A percentile compares a stretch with the other conserved stretches of the same genome.
Evolutionary conservation across 768 basidiomycete genomes (phyloP).

Genomic region (Hemileccinum impolitum): DNA sequence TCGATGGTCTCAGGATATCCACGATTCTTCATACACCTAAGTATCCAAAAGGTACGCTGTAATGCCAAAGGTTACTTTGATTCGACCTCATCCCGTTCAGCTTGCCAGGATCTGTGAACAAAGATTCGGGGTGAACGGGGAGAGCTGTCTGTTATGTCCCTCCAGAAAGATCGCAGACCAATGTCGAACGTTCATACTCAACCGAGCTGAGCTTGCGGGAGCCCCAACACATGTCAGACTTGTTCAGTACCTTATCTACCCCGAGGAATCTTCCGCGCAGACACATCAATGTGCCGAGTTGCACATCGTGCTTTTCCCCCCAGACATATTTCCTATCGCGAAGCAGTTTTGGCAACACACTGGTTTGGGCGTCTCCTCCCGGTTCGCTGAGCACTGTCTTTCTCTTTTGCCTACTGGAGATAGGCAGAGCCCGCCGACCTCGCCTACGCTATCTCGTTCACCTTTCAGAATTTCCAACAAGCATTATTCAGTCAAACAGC

Average conservation of each 20-base stretch:
- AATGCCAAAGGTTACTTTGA: neutral
- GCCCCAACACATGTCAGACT: slow-evolving; percentile 48
- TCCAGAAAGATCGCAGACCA: slow-evolving; percentile 67
- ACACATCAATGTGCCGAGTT: slow-evolving; percentile 51
- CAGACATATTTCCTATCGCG: slow-evolving; percentile 56
- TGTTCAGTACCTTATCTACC: slow-evolving; percentile 69
- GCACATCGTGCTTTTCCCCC: slow-evolving; percentile 78
- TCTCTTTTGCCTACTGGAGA: slow-evolving; percentile 55
- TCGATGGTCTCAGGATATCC: slow-evolving; percentile 90
- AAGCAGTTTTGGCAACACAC: slow-evolving; percentile 98
- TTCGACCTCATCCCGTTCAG: slow-evolving; percentile 37
- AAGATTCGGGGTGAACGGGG: slow-evolving; percentile 70
- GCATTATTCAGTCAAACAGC: slow-evolving; percentile 47
- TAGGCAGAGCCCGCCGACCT: slow-evolving; percentile 16
- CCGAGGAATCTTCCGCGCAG: slow-evolving; percentile 41
- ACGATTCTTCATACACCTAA: slow-evolving; percentile 87
- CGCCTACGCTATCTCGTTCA: slow-evolving; percentile 27
- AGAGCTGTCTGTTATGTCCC: slow-evolving; percentile 78
- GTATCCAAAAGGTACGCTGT: slow-evolving; percentile 73
- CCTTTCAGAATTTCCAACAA: slow-evolving; percentile 49
- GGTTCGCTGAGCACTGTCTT: slow-evolving; percentile 81
- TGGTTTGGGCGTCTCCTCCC: slow-evolving; percentile 85
- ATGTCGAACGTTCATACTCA: slow-evolving; percentile 70
- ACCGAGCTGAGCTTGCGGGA: slow-evolving; percentile 44
- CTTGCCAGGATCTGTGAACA: slow-evolving; percentile 73